These are phyloP conservation scores for Polytrichum formosum DNA, from an alignment of 225 moss, liverwort and hornwort species.

Conservation along the genomic window DNA sequence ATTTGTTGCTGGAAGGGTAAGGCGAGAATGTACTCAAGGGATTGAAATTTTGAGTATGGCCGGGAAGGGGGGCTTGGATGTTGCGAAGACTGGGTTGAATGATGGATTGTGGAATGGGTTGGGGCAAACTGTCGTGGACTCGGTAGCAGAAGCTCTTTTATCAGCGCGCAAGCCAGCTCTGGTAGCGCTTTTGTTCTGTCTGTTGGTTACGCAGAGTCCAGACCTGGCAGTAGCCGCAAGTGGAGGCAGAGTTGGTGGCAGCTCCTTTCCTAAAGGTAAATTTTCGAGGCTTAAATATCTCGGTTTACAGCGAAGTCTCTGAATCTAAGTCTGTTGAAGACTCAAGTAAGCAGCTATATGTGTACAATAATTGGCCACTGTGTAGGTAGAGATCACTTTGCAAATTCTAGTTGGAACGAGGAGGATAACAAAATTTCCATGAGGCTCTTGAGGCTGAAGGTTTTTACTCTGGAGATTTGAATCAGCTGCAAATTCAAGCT, in stretches of 20 bases:
- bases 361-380: background rate
- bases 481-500: background rate
- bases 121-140: constrained; percentile 13
- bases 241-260: constrained; percentile 59
- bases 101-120: constrained; percentile 21
- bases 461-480: background rate
- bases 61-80: constrained; percentile 3
- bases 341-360: background rate
- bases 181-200: constrained; percentile 40
- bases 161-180: constrained; percentile 39
- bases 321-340: background rate
- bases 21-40: constrained; percentile 11
- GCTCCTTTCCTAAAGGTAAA: constrained; percentile 33
- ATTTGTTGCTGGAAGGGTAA: constrained; percentile 16
- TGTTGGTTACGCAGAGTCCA: constrained; percentile 41
- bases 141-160: constrained; percentile 23
- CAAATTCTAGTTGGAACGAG: background rate
- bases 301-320: background rate
- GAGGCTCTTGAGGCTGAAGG: too few relatives aligned
- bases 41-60: constrained; percentile 16
- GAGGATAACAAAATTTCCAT: background rate
- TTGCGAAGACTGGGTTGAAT: constrained; percentile 4
- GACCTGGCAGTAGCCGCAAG: constrained; percentile 44
- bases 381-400: background rate
- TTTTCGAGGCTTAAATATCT: constrained; percentile 1